Evolutionary conservation across 2,329 filamentous ascomycete genomes (phyloP).

Genomic region (Pyrenophora teres): DNA sequence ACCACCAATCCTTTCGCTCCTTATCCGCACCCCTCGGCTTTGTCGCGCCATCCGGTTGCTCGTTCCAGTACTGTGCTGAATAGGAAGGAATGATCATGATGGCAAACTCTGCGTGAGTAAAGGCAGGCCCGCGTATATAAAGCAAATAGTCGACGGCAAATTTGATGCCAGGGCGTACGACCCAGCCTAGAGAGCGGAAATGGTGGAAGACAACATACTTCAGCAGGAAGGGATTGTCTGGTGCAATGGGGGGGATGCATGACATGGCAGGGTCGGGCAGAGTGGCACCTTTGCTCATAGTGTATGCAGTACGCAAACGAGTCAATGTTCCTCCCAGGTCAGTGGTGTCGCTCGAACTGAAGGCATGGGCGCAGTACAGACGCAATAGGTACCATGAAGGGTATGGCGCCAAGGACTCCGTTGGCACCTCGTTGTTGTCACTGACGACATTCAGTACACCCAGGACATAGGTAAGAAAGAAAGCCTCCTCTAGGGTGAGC

Average conservation of each 20-base stretch:
- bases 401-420: conserved; percentile 50
- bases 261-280: conserved; percentile 12
- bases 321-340: conserved; percentile 12
- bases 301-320: conserved; percentile 19
- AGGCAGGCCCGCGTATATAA: conserved; percentile 90
- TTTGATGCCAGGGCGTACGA: conserved; percentile 88
- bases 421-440: conserved; percentile 38
- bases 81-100: conserved; percentile 85
- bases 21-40: conserved; percentile 37
- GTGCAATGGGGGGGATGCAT: conserved; percentile 53
- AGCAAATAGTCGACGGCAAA: conserved; percentile 95
- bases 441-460: conserved; percentile 73
- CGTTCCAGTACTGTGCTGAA: conserved; percentile 72
- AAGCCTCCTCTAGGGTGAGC: conserved; percentile 84
- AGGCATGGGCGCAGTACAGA: conserved; percentile 71
- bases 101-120: conserved; percentile 93
- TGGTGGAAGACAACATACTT: conserved; percentile 94
- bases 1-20: conserved; percentile 69
- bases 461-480: conserved; percentile 83
- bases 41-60: conserved; percentile 47
- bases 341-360: conserved; percentile 56
- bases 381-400: conserved; percentile 37
- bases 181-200: conserved; percentile 94
- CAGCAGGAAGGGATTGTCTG: conserved; percentile 83
- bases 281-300: conserved; percentile 14